Evolutionary conservation across 192 early-diverging fungal genomes (phyloP), one percentile per base, ranked within the genome.

Genomic region (Rhizoclosmatium sp.): DNA sequence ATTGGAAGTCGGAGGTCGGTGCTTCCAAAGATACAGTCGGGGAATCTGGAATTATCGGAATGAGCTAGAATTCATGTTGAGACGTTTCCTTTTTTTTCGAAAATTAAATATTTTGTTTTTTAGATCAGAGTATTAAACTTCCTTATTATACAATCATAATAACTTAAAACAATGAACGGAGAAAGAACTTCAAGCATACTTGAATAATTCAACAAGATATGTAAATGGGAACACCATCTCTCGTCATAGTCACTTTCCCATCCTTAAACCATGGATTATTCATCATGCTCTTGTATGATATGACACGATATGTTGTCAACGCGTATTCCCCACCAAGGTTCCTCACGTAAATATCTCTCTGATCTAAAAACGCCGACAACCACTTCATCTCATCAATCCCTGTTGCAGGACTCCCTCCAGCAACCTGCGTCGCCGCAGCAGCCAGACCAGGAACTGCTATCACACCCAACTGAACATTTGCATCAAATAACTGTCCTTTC

Each of bases 261-360:
- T 31, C 31, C 31, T 31, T 31, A 31, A 31, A 31, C 31, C 31
- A 31, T 31, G 31, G 31, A 31, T 31, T 31, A 54, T 54, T 54
- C 51, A 54, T 54, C 48, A 67, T 66, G 7, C n/a, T 47, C 16
- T 51, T 39, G 65, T 48, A 80, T 49, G 79, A 3, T 40, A 64
- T 49, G 19, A 75, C 45, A 4, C 79, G 47, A 42, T 67, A 67
- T 41, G 10, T 12, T 10, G 79, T 80, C 2, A 47, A 47, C n/a
- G 41, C 64, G 47, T 80, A 80, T 31, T 71, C 79, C 16, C 79
- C 79, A n/a, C 72, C 79, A 31, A 65, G 10, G 10, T 14, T 4
- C 3, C 4, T 54, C 42, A 47, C 16, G 10, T 46, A 14, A 12
- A 21, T 54, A 41, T 12, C 48, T 16, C 67, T 12, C 12, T 47